phyloP scores from a whole-genome alignment of 306 rosid species.

The Pueraria montana region DNA sequence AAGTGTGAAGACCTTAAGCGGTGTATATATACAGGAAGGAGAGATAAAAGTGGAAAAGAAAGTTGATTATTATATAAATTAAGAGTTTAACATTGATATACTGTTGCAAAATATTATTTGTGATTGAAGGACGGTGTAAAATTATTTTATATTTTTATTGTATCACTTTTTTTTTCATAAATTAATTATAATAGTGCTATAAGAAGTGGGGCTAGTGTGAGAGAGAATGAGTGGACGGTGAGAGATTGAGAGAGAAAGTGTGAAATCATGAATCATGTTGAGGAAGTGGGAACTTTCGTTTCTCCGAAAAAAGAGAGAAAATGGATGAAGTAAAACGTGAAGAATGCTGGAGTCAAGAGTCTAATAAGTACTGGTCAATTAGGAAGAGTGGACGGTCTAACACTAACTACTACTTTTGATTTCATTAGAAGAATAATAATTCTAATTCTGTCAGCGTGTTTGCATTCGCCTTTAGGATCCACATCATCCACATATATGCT shows the following conservation, averaged over 20 bases:
- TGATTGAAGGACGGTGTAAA: no score
- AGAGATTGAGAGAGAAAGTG: not conserved
- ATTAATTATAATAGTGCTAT: no score
- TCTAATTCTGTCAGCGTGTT: not conserved
- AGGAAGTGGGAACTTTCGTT: not conserved
- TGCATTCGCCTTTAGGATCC: not conserved
- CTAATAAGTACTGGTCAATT: no score
- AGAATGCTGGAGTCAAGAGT: not conserved
- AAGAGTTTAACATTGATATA: no score
- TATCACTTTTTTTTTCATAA: no score
- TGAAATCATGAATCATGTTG: not conserved
- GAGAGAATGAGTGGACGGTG: constrained; percentile 6
- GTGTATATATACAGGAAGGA: not conserved
- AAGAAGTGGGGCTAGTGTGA: not conserved
- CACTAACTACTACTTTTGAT: not conserved
- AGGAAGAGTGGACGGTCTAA: no score
- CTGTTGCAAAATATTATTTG: no score
- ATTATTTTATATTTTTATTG: no score
- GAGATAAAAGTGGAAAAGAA: not conserved
- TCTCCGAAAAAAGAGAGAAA: not conserved
- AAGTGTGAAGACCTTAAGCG: no score
- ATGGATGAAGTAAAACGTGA: not conserved
- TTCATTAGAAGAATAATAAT: not conserved
- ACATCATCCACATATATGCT: no score
- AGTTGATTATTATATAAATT: no score